Base-by-base conservation (phyloP, 805 yeast genomes). In the Lachancea sp. region DNA sequence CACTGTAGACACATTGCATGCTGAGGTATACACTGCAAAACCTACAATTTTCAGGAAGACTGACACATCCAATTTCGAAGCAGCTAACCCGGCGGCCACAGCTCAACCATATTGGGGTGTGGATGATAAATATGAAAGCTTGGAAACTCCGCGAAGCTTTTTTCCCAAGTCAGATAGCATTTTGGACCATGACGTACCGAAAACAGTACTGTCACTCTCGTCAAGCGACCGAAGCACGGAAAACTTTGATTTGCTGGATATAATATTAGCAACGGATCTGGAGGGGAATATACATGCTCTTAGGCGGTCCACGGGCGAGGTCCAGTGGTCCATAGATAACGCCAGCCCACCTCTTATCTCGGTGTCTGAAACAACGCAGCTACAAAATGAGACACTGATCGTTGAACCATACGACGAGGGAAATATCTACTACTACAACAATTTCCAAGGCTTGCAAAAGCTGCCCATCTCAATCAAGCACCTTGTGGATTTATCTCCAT, bases 401-500 rank as follows among this genome's bases (percentile, higher is more conserved):
- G 91, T 93, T 1, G 99, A 93, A 54, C 98, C 98, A 0, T 77
- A 74, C 51, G 82, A 81, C 3, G 95, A 85, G 47, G 99, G 99
- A 1, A 70, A 82, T 0, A 69, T 93, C 3, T 90, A 82, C 62
- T 87, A 81, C 59, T 91, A 91, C 64, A 81, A 85, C 13, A 79
- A 81, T 15, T 77, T 77, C 29, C 60, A 63, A 33, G 98, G 98
- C 0, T 65, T 93, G 19, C 87, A 85, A 57, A 83, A 78, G 58
- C 71, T 93, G 3, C 96, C 97, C 0, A 76, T 91, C 0, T 74
- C 88, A 5, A 85, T 93, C 20, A 78, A 79, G 51, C 83, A 84
- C 49, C 70, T 93, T 45, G 87, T 93, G 0, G 61, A 78, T 49
- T 83, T 86, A 51, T 84, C 96, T 1, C 99, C 99, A 0, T 86